phyloP scores from a whole-genome alignment of 23 red algal genomes.

The Gracilariopsis chorda region DNA sequence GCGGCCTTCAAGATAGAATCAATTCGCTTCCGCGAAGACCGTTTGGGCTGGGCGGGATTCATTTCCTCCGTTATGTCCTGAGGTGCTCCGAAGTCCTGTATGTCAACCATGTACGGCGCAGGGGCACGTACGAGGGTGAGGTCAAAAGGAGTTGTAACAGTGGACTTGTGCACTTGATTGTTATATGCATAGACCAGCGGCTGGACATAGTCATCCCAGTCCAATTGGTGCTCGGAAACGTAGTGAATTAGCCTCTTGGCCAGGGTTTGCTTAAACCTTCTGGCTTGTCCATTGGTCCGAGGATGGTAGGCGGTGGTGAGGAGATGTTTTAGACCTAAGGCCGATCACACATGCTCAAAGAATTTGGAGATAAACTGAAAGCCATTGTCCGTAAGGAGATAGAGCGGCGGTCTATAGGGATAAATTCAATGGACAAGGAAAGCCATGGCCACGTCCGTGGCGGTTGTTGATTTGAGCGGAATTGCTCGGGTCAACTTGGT shows the following conservation, averaged over 20 bases:
- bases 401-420: not conserved
- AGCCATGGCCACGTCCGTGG: too few species aligned
- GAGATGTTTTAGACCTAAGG: not conserved
- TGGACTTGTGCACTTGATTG: not conserved
- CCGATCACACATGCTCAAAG: not conserved
- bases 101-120: too few species aligned
- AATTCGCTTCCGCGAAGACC: too few species aligned
- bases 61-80: too few species aligned
- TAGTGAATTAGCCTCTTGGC: not conserved
- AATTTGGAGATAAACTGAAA: not conserved
- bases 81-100: too few species aligned
- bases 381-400: constrained; percentile 10
- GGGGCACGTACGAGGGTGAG: too few species aligned
- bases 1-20: too few species aligned
- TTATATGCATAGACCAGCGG: not conserved
- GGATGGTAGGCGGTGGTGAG: constrained; percentile 2
- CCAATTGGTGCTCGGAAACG: not conserved
- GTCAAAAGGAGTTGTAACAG: too few species aligned
- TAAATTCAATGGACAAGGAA: not conserved
- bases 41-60: too few species aligned
- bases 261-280: not conserved
- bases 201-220: not conserved
- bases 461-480: not conserved
- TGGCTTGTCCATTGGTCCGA: constrained; percentile 2
- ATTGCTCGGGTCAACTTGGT: not conserved